Base-by-base conservation (phyloP, 2,329 filamentous ascomycete species). In the Hypoxylon sp. region DNA sequence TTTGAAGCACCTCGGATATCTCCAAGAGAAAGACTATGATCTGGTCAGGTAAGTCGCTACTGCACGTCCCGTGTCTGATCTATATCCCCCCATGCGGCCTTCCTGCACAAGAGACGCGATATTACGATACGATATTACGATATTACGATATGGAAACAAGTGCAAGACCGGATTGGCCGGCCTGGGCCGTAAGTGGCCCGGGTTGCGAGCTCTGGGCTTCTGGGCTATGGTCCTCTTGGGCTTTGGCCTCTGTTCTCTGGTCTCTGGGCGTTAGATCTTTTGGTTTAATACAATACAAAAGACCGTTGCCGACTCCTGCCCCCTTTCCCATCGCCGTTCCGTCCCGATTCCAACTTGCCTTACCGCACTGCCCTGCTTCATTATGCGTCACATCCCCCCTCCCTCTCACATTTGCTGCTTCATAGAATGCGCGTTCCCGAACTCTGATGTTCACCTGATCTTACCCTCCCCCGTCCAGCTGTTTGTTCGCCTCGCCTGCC, bases 11-110 rank as follows among this genome's bases (percentile, higher is more conserved):
- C 20, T 55, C 37, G 38, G 42, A 27, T 18, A 50, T 24, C 29
- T 42, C 24, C n/a, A n/a, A n/a, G n/a, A n/a, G 40, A 54, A 37
- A 38, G 56, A 63, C 40, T 60, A 63, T 63, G 60, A 60, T 43
- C 56, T 63, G 46, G 60, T 55, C 49, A 56, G 54, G 60, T 63
- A 55, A 58, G 60, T 60, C 48, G 20, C 23, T 60, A 13, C 23
- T 60, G 15, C 48, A 27, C 27, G 24, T 24, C 38, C 20, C 45
- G 45, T 48, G 26, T 51, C 48, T 26, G 11, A 40, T 38, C n/a
- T n/a, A n/a, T n/a, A n/a, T 20, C n/a, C 24, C 42, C n/a, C 45
- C 17, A 48, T 48, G 48, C 48, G 40, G 47, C 41, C 29, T 48
- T 56, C 40, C 33, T 20, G 24, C 48, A 51, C 37, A 13, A 33